Evolutionary conservation across 2,329 filamentous ascomycete species (phyloP), one percentile per base, ranked within the genome.

Genomic region (Sarocladium brachiariae): DNA sequence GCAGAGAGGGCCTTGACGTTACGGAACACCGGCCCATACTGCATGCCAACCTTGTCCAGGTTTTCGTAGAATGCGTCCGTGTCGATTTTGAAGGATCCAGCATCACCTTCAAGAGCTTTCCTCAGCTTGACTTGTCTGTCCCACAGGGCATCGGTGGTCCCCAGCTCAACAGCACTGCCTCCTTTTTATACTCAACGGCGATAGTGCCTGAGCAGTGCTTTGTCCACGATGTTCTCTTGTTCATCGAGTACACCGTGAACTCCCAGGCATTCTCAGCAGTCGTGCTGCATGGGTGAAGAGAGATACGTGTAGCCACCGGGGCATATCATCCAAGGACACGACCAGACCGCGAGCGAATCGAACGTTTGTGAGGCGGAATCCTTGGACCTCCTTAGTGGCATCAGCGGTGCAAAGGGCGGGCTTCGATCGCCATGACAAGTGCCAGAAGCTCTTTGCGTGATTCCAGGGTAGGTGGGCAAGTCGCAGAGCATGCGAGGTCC

Each of bases 341-440:
- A 56, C 46, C 14, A 55, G 48, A n/a, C 39, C 51, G 39, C 50
- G 51, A 10, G 46, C 18, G 16, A 54, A 52, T 23, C 9, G 39
- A 24, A 55, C 24, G 30, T 53, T 24, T 14, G 48, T 51, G 14
- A 55, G 23, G 3, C 16, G 27, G 46, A 53, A 37, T 4, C 34
- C 31, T 5, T 41, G 14, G 18, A 45, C 4, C 10, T 23, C 14
- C 46, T 50, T 43, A 6, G 13, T 47, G 10, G 19, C 33, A 24
- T 39, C 49, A 19, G 30, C 45, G 7, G 52, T 45, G 31, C 58
- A 54, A 2, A 53, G 48, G 0, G 55, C 49, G 3, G n/a, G 64
- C 66, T 52, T 69, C 65, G 2, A 57, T 57, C 11, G 59, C 64
- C 58, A 65, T 65, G 34, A 46, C 41, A 13, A 47, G 35, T 49